Percentiles rank a stretch among this genome's conserved stretches.
These are phyloP conservation scores for Volvox reticuliferus DNA, from an alignment of 139 green algal species.

Conservation along the genomic window DNA sequence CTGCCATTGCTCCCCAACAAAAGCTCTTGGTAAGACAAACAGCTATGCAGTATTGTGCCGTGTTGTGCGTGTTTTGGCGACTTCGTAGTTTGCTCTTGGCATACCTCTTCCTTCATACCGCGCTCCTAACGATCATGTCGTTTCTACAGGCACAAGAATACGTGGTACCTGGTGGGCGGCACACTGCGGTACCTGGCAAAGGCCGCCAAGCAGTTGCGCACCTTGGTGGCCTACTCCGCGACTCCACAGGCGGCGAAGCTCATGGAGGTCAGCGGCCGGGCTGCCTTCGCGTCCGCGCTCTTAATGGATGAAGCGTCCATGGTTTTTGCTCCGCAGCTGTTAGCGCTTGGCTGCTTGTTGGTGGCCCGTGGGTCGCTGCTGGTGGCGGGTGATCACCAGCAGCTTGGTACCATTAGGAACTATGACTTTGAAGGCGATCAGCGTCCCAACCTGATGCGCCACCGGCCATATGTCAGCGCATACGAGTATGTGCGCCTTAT, in stretches of 20 bases:
- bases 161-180: slow-evolving; percentile 24
- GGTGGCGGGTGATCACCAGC: slow-evolving; percentile 34
- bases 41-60: background rate
- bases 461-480: slow-evolving; percentile 25
- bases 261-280: background rate
- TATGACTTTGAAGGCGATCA: slow-evolving; percentile 30
- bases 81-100: background rate
- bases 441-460: slow-evolving; percentile 7
- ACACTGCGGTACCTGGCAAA: slow-evolving; percentile 24
- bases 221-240: background rate
- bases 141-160: background rate
- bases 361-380: slow-evolving; percentile 18
- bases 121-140: background rate
- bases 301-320: slow-evolving; percentile 45
- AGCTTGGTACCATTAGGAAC: slow-evolving; percentile 28
- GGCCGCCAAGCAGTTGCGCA: background rate
- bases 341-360: slow-evolving; percentile 37
- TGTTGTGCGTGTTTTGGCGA: background rate
- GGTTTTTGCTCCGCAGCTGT: slow-evolving; percentile 16
- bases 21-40: background rate
- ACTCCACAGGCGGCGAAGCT: background rate
- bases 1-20: background rate
- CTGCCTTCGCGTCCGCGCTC: background rate
- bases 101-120: no score
- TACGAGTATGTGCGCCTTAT: slow-evolving; percentile 39